Conservation (phyloP, 140 eudicot genomes). For the Flaveria floridana region DNA sequence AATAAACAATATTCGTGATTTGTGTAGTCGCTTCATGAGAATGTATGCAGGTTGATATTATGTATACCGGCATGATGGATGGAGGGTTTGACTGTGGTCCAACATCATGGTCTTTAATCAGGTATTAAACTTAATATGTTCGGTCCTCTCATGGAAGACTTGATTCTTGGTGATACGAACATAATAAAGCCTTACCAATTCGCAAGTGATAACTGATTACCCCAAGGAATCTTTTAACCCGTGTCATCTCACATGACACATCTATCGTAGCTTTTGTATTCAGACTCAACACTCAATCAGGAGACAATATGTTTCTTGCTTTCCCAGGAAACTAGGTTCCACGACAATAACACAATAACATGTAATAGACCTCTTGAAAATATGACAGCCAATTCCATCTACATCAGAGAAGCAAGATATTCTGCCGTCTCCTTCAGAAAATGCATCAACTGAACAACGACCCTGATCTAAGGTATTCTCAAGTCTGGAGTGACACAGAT, state of each 20-base stretch:
- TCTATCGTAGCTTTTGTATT: neutral
- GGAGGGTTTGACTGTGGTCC: neutral
- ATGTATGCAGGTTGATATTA: neutral
- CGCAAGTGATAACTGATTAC: neutral
- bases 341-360: neutral
- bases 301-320: neutral
- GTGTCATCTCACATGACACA: neutral
- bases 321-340: neutral
- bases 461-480: neutral
- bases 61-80: neutral
- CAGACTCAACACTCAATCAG: neutral
- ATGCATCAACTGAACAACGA: neutral
- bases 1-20: too few relatives aligned
- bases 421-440: neutral
- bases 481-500: neutral
- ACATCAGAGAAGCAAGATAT: neutral
- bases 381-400: neutral
- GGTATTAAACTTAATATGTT: neutral
- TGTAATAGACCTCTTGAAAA: neutral
- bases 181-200: neutral
- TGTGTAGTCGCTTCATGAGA: neutral
- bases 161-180: neutral
- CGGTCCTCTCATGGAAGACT: neutral
- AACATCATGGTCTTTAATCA: neutral
- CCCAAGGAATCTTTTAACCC: neutral